These are phyloP conservation scores for Ceratocystis cubensis DNA, from an alignment of 2,329 filamentous ascomycete genomes.

Conservation along the genomic window DNA sequence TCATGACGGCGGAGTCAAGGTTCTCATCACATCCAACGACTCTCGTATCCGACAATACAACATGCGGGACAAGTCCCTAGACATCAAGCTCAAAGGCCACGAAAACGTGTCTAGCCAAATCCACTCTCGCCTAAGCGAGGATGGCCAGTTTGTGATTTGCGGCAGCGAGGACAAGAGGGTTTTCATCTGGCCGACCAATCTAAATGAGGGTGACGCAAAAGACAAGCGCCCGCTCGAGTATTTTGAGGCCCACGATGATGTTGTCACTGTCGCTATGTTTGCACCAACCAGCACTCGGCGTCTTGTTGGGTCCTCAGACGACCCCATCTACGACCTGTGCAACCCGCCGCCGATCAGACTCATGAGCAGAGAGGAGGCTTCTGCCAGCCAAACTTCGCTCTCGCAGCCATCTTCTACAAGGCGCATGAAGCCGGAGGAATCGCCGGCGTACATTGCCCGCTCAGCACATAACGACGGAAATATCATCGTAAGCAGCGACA, in stretches of 20 bases:
- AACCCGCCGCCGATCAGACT: slow-evolving; percentile 85
- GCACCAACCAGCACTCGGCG: slow-evolving; percentile 68
- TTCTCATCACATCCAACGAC: slow-evolving; percentile 90
- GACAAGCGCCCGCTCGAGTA: slow-evolving; percentile 76
- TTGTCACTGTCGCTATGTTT: slow-evolving; percentile 80
- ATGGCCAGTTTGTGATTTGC: slow-evolving; percentile 74
- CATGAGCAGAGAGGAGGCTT: slow-evolving; percentile 55
- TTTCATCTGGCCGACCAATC: slow-evolving; percentile 65
- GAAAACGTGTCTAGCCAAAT: slow-evolving; percentile 88
- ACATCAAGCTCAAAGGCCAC: slow-evolving; percentile 83
- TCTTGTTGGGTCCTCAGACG: slow-evolving; percentile 65
- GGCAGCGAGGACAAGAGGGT: slow-evolving; percentile 84
- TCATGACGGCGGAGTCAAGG: slow-evolving; percentile 57
- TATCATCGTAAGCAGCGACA: slow-evolving; percentile 85
- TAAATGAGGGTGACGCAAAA: slow-evolving; percentile 48
- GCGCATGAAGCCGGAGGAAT: slow-evolving; percentile 46
- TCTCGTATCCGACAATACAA: slow-evolving; percentile 85
- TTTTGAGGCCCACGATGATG: slow-evolving; percentile 79
- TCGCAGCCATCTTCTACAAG: slow-evolving; percentile 30
- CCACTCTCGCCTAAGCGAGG: slow-evolving; percentile 75
- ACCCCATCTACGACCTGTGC: slow-evolving; percentile 92
- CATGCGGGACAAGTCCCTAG: slow-evolving; percentile 68
- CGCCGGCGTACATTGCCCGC: slow-evolving; percentile 64
- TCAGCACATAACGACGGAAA: slow-evolving; percentile 68
- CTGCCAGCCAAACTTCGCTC: slow-evolving; percentile 31